Evolutionary conservation across 371 early-diverging fungal genomes (phyloP), one percentile per base, ranked within the genome.

Genomic region (Rhizopus microsporus): DNA sequence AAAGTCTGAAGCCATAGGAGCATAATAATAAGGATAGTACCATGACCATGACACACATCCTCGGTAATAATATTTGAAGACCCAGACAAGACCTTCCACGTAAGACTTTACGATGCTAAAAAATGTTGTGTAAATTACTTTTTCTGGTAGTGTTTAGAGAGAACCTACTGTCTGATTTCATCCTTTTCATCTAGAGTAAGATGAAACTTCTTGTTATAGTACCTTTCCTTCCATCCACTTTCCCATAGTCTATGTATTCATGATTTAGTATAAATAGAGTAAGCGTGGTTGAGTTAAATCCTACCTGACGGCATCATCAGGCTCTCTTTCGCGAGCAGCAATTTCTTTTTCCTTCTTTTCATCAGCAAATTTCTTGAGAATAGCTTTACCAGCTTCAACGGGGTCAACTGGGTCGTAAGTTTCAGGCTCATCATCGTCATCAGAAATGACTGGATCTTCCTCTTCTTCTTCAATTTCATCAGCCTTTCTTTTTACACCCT

Each of bases 11-110:
- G 94, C 93, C 77, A 95, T 93, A 9, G 99, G 99, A 16, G 99
- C 94, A 74, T 97, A 99, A 75, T 99, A 94, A 72, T 92, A 94
- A 3, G 99, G 99, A 70, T 93, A 99, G 78, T 89, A 99, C 97
- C 98, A 99, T 35, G 91, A 88, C 99, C 99, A 99, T 17, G 95
- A 94, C 10, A 88, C 92, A 58, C 92, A 91, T 16, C 98, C 88
- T 67, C 89, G 84, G 72, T 95, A 95, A 67, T 99, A 99, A 75
- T 99, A 99, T 63, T 88, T 87, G 55, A 97, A 87, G 29, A 99
- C 96, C 99, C 99, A 99, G 62, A 92, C 90, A 34, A 99, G 81
- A n/a, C 99, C 99, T 69, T 96, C 94, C 43, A 98, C 85, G 63
- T 99, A 99, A 50, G 89, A 85, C 52, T 85, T 85, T 10, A 90